Conservation (phyloP, 2,329 filamentous ascomycete genomes). For the Alternaria sp. region DNA sequence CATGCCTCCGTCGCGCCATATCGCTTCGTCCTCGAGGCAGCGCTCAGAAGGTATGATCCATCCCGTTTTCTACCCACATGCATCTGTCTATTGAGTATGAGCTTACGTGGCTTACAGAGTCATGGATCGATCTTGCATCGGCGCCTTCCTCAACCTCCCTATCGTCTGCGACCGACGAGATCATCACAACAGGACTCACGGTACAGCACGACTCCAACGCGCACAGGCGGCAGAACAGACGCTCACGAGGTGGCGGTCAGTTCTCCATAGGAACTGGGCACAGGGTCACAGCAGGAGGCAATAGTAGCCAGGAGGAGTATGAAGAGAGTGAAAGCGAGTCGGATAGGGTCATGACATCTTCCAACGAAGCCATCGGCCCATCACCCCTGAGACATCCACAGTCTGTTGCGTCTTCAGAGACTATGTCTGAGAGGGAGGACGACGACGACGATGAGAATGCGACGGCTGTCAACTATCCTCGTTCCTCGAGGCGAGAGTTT, state of each 20-base stretch:
- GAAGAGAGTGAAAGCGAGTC: slow-evolving; percentile 93
- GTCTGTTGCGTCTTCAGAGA: slow-evolving; percentile 50
- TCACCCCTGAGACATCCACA: slow-evolving; percentile 45
- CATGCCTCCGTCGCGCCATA: slow-evolving; percentile 35
- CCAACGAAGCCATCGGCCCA: slow-evolving; percentile 65
- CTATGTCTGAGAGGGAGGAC: slow-evolving; percentile 46
- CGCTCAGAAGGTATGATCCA: slow-evolving; percentile 40
- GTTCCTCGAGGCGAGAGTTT: slow-evolving; percentile 67
- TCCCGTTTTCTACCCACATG: not conserved
- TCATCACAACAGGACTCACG: slow-evolving; percentile 86
- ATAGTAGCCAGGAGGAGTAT: slow-evolving; percentile 93
- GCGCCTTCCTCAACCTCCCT: slow-evolving; percentile 93
- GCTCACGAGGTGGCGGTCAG: slow-evolving; percentile 43
- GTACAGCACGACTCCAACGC: slow-evolving; percentile 72
- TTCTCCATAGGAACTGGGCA: slow-evolving; percentile 47
- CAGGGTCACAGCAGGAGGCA: slow-evolving; percentile 61
- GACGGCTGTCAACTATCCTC: slow-evolving; percentile 77
- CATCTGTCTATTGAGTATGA: not conserved
- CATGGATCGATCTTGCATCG: slow-evolving; percentile 94
- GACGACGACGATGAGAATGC: slow-evolving; percentile 73
- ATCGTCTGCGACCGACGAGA: slow-evolving; percentile 84
- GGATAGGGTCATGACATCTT: slow-evolving; percentile 73
- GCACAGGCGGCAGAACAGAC: slow-evolving; percentile 66
- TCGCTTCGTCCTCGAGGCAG: slow-evolving; percentile 32
- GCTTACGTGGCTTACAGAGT: slow-evolving; percentile 69